phyloP scores from a whole-genome alignment of 805 yeast species.

The Groenewaldozyma tartarivorans region DNA sequence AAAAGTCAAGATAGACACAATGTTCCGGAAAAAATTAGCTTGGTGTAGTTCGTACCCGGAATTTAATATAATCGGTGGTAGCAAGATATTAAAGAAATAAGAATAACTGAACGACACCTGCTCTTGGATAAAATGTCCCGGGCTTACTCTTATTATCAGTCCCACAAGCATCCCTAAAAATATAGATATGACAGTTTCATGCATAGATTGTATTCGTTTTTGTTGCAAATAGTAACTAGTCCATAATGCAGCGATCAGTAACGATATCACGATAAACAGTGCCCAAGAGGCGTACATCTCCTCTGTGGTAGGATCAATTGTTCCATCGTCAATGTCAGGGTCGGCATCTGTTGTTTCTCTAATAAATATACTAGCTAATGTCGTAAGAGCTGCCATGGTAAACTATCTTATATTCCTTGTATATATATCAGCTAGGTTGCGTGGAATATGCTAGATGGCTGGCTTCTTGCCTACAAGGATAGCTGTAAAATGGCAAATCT shows the following conservation, averaged over 20 bases:
- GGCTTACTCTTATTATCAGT: constrained; percentile 74
- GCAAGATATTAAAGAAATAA: constrained; percentile 83
- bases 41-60: constrained; percentile 96
- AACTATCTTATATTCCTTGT: too few species aligned
- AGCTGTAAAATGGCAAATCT: too few species aligned
- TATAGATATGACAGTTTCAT: constrained; percentile 92
- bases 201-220: constrained; percentile 86
- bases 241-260: constrained; percentile 86
- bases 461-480: too few species aligned
- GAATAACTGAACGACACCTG: constrained; percentile 91
- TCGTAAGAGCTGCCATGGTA: too few species aligned
- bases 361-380: constrained; percentile 10
- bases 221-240: constrained; percentile 89
- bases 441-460: too few species aligned
- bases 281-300: constrained; percentile 99
- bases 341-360: constrained; percentile 32
- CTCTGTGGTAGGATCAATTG: constrained; percentile 77
- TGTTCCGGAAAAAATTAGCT: constrained; percentile 86
- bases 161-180: constrained; percentile 98
- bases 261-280: constrained; percentile 68
- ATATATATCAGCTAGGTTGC: too few species aligned
- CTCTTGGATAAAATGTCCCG: constrained; percentile 96
- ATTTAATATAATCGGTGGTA: constrained; percentile 93
- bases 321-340: constrained; percentile 40
- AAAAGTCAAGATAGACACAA: constrained; percentile 81